Base-by-base conservation (phyloP, 805 yeast genomes). In the Starmerella stigmatis region DNA sequence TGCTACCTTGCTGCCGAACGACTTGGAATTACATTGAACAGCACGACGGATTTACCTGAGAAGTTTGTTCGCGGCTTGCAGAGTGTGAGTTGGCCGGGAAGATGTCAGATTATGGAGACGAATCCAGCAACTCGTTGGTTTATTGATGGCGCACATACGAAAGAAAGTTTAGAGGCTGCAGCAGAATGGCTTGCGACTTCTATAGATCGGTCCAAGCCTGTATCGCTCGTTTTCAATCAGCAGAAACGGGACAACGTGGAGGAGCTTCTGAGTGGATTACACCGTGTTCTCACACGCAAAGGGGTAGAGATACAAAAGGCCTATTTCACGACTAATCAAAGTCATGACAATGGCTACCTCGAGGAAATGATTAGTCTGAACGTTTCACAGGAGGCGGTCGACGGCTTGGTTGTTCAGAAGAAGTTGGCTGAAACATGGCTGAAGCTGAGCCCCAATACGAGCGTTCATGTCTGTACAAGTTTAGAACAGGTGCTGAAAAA, bases 91-190 rank as follows among this genome's bases (percentile, higher is more conserved):
- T 92, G 97, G 96, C 92, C 92, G n/a, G 99, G 99, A 1, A 71
- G 99, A 55, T 89, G 97, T 56, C 96, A 94, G 64, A 70, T 76
- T 2, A 63, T 85, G 25, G 49, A 55, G 5, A 46, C 45, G 1
- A 71, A 66, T 20, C 67, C 68, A 21, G 63, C 65, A 13, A 64
- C 80, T 15, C 74, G 72, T n/a, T 92, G 96, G 94, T 79, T 66
- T 52, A 64, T 89, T 13, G 99, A 92, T 64, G 99, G 99, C 16
- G 97, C 98, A 0, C 99, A 92, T 57, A 92, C 98, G 0, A 66
- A 73, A 37, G 99, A 92, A 57, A 83, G 95, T 48, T 74, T 94
- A 20, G 69, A 70, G 25, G 94, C 79, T n/a, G 83, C 96, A 0
- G 72, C 89, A 0, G 65, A 64, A 9, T 92, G 99, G 99, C 85